Percentiles rank a stretch among this genome's conserved stretches.
These are phyloP conservation scores for Cystobasidium onofrii DNA, from an alignment of 768 basidiomycete species.

Conservation along the genomic window DNA sequence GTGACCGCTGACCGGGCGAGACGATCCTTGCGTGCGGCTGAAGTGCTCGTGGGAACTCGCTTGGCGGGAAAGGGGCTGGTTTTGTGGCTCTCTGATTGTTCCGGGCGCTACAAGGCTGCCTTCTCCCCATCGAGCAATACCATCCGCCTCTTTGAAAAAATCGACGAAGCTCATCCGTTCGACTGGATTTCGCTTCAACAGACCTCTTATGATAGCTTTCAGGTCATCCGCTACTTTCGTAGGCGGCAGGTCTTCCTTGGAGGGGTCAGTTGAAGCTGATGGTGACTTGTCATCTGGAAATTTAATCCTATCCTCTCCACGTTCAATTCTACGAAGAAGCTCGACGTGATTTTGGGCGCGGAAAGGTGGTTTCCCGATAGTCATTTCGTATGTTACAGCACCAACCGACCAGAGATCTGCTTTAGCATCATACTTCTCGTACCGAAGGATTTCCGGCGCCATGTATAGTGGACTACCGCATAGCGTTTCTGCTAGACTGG, in stretches of 20 bases:
- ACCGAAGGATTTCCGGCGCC: slow-evolving; percentile 95
- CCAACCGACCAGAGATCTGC: slow-evolving; percentile 98
- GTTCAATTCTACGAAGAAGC: slow-evolving; percentile 82
- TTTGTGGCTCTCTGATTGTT: slow-evolving; percentile 8
- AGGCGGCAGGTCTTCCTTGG: slow-evolving; percentile 45
- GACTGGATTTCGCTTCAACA: slow-evolving; percentile 72
- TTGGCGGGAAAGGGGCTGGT: slow-evolving; percentile 34
- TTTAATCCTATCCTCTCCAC: slow-evolving; percentile 70
- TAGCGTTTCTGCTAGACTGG: slow-evolving; percentile 92
- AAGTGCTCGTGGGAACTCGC: slow-evolving; percentile 13
- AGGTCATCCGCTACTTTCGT: slow-evolving; percentile 63
- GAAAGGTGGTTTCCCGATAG: slow-evolving; percentile 85
- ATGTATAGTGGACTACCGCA: slow-evolving; percentile 99
- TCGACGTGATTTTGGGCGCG: slow-evolving; percentile 94
- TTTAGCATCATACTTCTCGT: slow-evolving; percentile 95
- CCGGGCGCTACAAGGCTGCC: slow-evolving; percentile 25
- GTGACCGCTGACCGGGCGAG: not conserved
- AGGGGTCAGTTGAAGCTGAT: slow-evolving; percentile 46
- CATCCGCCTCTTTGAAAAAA: slow-evolving; percentile 57
- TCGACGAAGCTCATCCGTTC: slow-evolving; percentile 84
- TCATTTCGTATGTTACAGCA: slow-evolving; percentile 91
- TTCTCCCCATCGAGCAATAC: slow-evolving; percentile 31
- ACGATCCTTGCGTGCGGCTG: not conserved
- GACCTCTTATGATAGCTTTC: slow-evolving; percentile 73
- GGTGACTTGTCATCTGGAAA: slow-evolving; percentile 70